Base-by-base conservation (phyloP, 805 yeast genomes). In the Yarrowia sp. region DNA sequence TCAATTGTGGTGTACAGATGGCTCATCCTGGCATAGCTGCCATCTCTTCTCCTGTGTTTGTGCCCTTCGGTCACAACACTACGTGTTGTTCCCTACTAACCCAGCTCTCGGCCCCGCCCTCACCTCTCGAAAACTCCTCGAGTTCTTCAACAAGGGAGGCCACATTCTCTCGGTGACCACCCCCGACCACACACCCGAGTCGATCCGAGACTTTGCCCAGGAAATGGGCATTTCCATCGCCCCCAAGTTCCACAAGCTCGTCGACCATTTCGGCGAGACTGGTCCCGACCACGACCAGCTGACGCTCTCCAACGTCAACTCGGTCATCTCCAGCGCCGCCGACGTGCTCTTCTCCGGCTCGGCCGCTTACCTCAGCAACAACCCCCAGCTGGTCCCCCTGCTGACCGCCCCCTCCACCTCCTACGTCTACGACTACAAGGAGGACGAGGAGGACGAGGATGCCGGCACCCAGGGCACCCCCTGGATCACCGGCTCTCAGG, bases 401-500 rank as follows among this genome's bases (percentile, higher is more conserved):
- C 72, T 89, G 45, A 79, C 79, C 67, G 89, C 92, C 3, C 80
- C 92, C 32, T 78, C 81, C 60, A 85, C 92, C 1, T 83, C 93
- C 3, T 83, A 83, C 72, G 82, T 90, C 69, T 77, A 74, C 69
- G 80, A 80, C 68, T 69, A 77, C 6, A 78, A 80, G 65, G 84
- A 81, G 63, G 82, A 79, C 15, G 71, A 74, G 32, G 76, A 78
- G n/a, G 75, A 81, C 44, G 81, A 78, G 33, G 58, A 69, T 11
- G 66, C 65, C 17, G 51, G 50, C 17, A 43, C 64, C 8, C 13
- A 14, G 64, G 64, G 64, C 51, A 73, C 68, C 44, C 80, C 86
- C 3, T 92, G 97, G 96, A 85, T 89, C 13, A 78, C 86, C 39
- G 97, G 97, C 35, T 79, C 85, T 47, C 96, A 92, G 77, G 92